These are phyloP conservation scores for Alternaria panax DNA, from an alignment of 2,329 filamentous ascomycete genomes.

Conservation along the genomic window DNA sequence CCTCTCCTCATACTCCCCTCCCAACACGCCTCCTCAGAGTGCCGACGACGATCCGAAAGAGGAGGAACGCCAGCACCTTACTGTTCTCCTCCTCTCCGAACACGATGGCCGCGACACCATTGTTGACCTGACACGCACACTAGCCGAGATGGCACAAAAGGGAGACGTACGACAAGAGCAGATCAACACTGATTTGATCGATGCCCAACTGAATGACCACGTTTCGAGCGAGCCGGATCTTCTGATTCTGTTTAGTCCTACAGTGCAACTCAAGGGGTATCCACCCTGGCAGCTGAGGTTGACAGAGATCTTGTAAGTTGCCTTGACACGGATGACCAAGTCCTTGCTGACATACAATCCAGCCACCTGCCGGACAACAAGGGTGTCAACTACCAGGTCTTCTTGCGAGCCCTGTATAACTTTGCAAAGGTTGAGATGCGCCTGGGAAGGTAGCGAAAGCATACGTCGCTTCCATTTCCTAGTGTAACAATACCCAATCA, in stretches of 20 bases:
- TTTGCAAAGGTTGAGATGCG: conserved; percentile 90
- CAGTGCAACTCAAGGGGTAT: conserved; percentile 86
- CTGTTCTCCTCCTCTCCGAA: conserved; percentile 80
- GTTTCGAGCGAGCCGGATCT: conserved; percentile 91
- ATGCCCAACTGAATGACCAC: conserved; percentile 80
- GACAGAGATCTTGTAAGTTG: conserved; percentile 84
- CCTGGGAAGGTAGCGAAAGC: conserved; percentile 65
- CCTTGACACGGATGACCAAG: background rate
- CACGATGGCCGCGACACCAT: conserved; percentile 92
- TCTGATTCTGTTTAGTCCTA: conserved; percentile 83
- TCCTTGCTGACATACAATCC: conserved; percentile 16
- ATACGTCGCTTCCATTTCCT: conserved; percentile 9
- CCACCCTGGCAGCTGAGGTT: conserved; percentile 95
- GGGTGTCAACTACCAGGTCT: conserved; percentile 92
- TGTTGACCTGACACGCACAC: conserved; percentile 92
- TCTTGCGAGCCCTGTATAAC: conserved; percentile 81
- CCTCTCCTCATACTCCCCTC: conserved; percentile 64
- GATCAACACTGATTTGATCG: conserved; percentile 84
- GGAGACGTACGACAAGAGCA: conserved; percentile 82
- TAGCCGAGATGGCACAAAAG: conserved; percentile 93
- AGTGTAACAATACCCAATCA: conserved; percentile 25
- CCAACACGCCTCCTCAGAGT: conserved; percentile 50
- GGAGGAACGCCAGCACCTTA: conserved; percentile 54
- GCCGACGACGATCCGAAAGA: conserved; percentile 43
- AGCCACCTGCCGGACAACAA: conserved; percentile 72